These are phyloP conservation scores for Parathielavia appendiculata DNA, from an alignment of 495 filamentous ascomycete species.

Conservation along the genomic window DNA sequence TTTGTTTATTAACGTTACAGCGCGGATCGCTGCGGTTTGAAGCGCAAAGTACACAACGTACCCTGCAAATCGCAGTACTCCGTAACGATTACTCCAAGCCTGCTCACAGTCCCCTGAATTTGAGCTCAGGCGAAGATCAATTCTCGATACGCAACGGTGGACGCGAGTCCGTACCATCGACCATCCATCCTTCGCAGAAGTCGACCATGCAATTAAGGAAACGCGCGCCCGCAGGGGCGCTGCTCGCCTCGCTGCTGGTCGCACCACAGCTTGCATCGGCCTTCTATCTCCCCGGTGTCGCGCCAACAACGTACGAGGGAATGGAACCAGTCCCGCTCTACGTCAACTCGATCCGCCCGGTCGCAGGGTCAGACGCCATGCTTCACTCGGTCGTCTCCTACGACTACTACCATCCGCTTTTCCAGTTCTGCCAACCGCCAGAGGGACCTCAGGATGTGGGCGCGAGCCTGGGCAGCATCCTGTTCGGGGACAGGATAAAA, in stretches of 20 bases:
- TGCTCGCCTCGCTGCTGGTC: constrained; percentile 42
- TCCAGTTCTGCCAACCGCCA: constrained; percentile 80
- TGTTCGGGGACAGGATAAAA: constrained; percentile 94
- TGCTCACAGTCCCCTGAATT: constrained; percentile 4
- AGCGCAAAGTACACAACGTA: background rate
- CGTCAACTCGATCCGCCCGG: constrained; percentile 88
- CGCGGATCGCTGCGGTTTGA: constrained; percentile 13
- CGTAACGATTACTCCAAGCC: background rate
- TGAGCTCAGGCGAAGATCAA: background rate
- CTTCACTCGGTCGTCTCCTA: constrained; percentile 87
- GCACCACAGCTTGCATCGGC: constrained; percentile 57
- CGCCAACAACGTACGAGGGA: constrained; percentile 80
- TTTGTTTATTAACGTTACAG: background rate
- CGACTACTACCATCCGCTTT: constrained; percentile 86
- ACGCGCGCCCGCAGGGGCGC: constrained; percentile 44
- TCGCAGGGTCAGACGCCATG: constrained; percentile 69
- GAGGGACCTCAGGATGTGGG: constrained; percentile 67
- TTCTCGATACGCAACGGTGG: too few relatives aligned
- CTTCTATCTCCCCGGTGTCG: constrained; percentile 95
- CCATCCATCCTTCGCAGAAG: background rate
- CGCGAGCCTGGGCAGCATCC: constrained; percentile 89
- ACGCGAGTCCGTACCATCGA: too few relatives aligned
- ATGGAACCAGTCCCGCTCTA: constrained; percentile 77
- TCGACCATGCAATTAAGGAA: constrained; percentile 44
- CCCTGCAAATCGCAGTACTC: too few relatives aligned